Evolutionary conservation across 1,284 basidiomycete species (phyloP), one percentile per base, ranked within the genome.

Genomic region (Puccinia coronata): DNA sequence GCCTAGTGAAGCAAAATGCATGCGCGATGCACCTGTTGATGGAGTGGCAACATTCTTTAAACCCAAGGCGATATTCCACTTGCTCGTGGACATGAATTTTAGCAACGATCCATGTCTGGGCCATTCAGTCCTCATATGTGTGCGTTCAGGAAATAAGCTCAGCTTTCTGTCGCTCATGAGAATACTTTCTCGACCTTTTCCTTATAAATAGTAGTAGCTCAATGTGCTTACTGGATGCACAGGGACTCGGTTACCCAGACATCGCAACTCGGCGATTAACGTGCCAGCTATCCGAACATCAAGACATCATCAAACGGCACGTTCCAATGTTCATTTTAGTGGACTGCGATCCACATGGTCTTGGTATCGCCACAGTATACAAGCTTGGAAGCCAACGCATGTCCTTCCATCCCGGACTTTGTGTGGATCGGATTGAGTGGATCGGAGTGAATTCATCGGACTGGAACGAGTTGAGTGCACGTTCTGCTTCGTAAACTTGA

Each of bases 231-330:
- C 43, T 59, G 53, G 65, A 69, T 47, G 25, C 69, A 20, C 83
- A 95, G 94, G 95, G 95, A 1, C 96, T 96, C 86, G 95, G 95
- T 0, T 97, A 96, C 86, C 95, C 95, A 0, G 95, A 97, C 84
- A 86, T 96, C 0, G 91, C 94, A 0, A 96, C 95, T 0, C 90
- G 94, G 12, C 91, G 95, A 83, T 88, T 97, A 6, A 89, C 94
- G 65, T 90, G 90, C 80, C 90, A 89, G 0, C 87, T 96, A 0
- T 90, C 91, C 0, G 89, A 91, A 73, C 89, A 89, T 91, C 92
- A 5, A 82, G 84, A 90, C 89, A 92, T 18, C 88, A 28, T 57
- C 23, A 14, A 73, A 53, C 71, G 71, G 14, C 71, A 39, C 23
- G 49, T 93, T 43, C 92, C 91, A 0, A 89, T 96, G 65, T 86